phyloP scores from a whole-genome alignment of 441 rosid genomes.

The Populus hybrid region DNA sequence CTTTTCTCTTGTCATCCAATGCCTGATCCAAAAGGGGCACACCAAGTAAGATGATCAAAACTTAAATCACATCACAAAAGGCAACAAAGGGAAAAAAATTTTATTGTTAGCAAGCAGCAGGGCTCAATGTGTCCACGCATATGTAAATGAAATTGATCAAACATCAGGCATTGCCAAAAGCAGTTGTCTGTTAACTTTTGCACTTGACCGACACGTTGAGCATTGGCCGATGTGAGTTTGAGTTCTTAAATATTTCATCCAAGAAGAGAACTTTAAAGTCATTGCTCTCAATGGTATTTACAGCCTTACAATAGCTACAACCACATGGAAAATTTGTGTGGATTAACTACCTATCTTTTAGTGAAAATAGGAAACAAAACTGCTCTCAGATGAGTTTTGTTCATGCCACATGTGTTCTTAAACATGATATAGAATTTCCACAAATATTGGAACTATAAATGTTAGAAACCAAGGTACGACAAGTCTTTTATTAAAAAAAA shows the following conservation, averaged over 20 bases:
- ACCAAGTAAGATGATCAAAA: background rate
- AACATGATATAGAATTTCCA: no score
- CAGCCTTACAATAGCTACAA: background rate
- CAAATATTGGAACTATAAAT: no score
- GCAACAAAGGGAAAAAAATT: no score
- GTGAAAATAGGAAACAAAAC: background rate
- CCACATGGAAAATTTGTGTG: background rate
- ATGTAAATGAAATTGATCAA: background rate
- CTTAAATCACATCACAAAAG: background rate
- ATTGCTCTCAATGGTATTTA: background rate
- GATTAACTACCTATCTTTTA: background rate
- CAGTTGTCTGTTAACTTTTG: background rate
- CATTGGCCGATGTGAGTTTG: background rate
- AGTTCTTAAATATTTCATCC: background rate
- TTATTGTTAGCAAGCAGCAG: no score
- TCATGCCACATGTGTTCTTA: background rate
- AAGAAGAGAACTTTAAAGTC: background rate
- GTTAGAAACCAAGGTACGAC: no score
- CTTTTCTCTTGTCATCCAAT: constrained; percentile 70
- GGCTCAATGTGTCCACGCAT: no score
- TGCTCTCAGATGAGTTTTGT: background rate
- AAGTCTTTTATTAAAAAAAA: no score
- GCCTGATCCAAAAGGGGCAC: constrained; percentile 44
- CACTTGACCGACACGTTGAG: background rate
- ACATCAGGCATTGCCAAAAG: background rate